phyloP scores from a whole-genome alignment of 2,329 filamentous ascomycete species.

The Plenodomus lindquistii region DNA sequence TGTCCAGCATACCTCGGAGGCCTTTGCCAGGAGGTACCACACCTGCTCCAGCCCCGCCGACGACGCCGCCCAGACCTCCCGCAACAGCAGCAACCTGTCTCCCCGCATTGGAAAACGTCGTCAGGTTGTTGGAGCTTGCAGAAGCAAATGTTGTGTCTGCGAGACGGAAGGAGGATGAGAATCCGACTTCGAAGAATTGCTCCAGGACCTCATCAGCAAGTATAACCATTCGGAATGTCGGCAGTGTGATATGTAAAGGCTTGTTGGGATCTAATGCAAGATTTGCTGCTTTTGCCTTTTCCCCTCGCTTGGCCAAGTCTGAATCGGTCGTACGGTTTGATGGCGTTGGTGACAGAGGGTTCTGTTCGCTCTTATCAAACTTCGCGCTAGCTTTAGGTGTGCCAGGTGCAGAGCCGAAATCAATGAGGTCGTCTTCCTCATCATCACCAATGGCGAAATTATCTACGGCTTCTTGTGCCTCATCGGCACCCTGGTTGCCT shows the following conservation, averaged over 20 bases:
- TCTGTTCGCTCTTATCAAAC: constrained; percentile 29
- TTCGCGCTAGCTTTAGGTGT: constrained; percentile 38
- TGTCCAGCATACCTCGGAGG: constrained; percentile 89
- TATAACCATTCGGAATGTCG: constrained; percentile 98
- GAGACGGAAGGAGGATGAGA: constrained; percentile 89
- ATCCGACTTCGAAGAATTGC: constrained; percentile 95
- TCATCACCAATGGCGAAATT: constrained; percentile 75
- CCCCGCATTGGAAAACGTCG: constrained; percentile 76
- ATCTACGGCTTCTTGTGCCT: constrained; percentile 44
- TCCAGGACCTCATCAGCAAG: constrained; percentile 94
- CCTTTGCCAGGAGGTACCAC: constrained; percentile 70
- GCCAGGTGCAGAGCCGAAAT: constrained; percentile 52
- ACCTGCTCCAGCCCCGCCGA: constrained; percentile 52
- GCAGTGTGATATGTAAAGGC: constrained; percentile 91
- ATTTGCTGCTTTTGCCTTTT: constrained; percentile 76
- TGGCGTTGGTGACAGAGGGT: constrained; percentile 28
- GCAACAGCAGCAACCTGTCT: constrained; percentile 50
- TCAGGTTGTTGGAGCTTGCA: constrained; percentile 70
- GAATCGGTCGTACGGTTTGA: constrained; percentile 28
- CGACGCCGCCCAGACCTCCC: constrained; percentile 48
- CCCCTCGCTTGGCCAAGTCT: constrained; percentile 37
- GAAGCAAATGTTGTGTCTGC: constrained; percentile 64
- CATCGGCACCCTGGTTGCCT: constrained; percentile 37
- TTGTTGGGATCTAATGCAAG: constrained; percentile 89
- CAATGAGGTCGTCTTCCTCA: constrained; percentile 68